Conservation (phyloP, 2,329 filamentous ascomycete genomes). For the Cytospora leucostoma region DNA sequence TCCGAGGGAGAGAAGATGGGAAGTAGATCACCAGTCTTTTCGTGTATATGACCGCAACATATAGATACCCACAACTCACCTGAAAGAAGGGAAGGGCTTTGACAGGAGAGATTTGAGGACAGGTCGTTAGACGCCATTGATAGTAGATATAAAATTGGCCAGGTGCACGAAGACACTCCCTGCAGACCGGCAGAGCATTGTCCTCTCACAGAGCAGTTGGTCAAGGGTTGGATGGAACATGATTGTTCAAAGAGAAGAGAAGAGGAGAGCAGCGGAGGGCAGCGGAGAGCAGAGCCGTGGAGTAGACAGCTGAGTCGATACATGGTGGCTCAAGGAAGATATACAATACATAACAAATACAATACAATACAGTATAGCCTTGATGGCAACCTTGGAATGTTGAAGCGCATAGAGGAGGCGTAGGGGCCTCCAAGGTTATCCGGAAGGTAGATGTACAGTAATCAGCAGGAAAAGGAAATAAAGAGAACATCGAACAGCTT, state of each 20-base stretch:
- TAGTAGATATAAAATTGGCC: background rate
- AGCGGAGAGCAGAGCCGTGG: too few relatives aligned
- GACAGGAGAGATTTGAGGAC: background rate
- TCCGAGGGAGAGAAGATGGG: background rate
- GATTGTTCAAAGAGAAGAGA: background rate
- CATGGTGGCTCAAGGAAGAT: background rate
- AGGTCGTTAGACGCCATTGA: background rate
- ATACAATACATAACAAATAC: background rate
- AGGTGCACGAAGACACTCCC: background rate
- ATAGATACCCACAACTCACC: slow-evolving; percentile 6
- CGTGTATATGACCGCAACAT: background rate
- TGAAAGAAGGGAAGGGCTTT: background rate
- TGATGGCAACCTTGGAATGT: background rate
- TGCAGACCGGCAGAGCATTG: background rate
- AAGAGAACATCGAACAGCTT: too few relatives aligned
- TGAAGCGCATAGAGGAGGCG: background rate
- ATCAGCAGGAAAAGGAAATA: too few relatives aligned
- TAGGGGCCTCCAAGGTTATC: background rate
- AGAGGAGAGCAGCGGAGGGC: too few relatives aligned
- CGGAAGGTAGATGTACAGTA: too few relatives aligned
- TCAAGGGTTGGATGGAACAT: background rate
- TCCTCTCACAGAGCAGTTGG: background rate
- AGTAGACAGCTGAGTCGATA: background rate
- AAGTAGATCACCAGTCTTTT: background rate
- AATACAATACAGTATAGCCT: background rate